phyloP scores from a whole-genome alignment of 345 rosid genomes.

The Sisymbrium irio region DNA sequence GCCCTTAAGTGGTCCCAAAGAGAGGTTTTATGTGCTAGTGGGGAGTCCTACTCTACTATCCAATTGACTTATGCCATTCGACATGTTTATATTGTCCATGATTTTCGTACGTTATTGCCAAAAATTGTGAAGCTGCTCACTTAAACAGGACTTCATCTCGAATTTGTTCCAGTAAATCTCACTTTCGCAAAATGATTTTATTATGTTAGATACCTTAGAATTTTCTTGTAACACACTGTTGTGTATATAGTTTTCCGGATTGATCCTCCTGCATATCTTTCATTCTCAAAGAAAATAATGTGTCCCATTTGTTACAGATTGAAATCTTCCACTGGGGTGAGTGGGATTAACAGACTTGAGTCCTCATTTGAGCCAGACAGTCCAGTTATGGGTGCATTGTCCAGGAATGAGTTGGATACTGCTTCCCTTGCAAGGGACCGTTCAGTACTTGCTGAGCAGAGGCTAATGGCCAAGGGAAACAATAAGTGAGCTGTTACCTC shows the following conservation, averaged over 20 bases:
- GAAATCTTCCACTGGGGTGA: slow-evolving; percentile 57
- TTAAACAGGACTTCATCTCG: neutral
- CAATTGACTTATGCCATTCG: slow-evolving; percentile 8
- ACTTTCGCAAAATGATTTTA: neutral
- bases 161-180: neutral
- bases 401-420: slow-evolving; percentile 62
- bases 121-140: neutral
- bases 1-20: neutral
- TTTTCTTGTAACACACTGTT: slow-evolving; percentile 8
- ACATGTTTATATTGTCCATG: neutral
- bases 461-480: slow-evolving; percentile 56
- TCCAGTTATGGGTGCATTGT: slow-evolving; percentile 52
- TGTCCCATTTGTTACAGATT: slow-evolving; percentile 48
- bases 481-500: slow-evolving; percentile 53
- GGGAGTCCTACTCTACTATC: neutral
- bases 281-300: neutral
- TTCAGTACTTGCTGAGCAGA: slow-evolving; percentile 48
- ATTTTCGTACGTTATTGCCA: neutral
- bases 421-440: slow-evolving; percentile 56
- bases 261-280: neutral
- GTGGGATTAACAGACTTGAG: slow-evolving; percentile 63
- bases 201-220: neutral
- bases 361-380: slow-evolving; percentile 56
- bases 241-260: slow-evolving; percentile 5
- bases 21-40: neutral